These are phyloP conservation scores for Waltergamsia citrina DNA, from an alignment of 2,329 filamentous ascomycete genomes.

Conservation along the genomic window DNA sequence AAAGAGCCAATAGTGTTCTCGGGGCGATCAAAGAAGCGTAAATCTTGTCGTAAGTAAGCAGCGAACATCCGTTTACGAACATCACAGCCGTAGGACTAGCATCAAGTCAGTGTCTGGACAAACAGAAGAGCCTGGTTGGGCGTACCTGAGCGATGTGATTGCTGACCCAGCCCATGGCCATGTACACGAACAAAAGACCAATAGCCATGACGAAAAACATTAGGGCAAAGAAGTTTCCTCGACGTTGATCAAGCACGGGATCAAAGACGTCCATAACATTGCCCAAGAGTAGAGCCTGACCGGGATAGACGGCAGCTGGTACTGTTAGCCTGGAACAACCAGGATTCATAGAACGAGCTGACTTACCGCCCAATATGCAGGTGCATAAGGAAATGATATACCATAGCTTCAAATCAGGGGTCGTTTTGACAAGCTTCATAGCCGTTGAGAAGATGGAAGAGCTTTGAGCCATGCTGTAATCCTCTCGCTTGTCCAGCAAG, in stretches of 20 bases:
- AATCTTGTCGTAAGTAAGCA: conserved; percentile 27
- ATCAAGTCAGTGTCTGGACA: not conserved
- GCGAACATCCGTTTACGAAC: conserved; percentile 14
- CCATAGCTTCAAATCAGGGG: conserved; percentile 7
- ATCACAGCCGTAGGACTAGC: conserved; percentile 8
- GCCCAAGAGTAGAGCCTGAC: conserved; percentile 20
- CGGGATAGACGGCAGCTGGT: conserved; percentile 17
- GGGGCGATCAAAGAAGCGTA: conserved; percentile 29
- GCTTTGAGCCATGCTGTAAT: conserved; percentile 4
- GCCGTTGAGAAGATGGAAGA: conserved; percentile 6
- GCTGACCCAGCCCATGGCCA: conserved; percentile 9
- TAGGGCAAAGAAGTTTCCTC: conserved; percentile 27
- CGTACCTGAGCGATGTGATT: conserved; percentile 11
- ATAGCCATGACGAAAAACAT: conserved; percentile 18
- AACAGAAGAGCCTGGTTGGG: not conserved
- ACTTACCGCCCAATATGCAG: conserved; percentile 8
- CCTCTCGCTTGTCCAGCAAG: conserved; percentile 5
- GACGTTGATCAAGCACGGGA: conserved; percentile 8
- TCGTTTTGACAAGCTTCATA: conserved; percentile 5
- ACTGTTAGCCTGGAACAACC: too few species aligned
- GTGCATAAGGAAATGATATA: conserved; percentile 4
- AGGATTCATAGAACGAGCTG: too few species aligned
- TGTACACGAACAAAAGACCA: conserved; percentile 12
- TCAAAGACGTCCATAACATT: conserved; percentile 17
- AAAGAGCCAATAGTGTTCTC: conserved; percentile 29